phyloP scores from a whole-genome alignment of 257 asterid genomes.

The Apocynum venetum region DNA sequence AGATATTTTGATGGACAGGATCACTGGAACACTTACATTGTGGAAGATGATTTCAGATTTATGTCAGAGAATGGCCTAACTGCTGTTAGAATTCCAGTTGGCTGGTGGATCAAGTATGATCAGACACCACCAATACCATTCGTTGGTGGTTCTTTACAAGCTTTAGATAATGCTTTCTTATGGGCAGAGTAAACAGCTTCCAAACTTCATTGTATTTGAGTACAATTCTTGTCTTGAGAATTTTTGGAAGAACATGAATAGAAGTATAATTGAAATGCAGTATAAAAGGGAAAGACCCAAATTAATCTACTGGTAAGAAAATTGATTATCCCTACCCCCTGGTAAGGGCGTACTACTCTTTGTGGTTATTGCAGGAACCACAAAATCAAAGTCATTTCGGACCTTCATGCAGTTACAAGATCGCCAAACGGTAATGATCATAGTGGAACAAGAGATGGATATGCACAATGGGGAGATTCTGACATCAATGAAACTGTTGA shows the following conservation, averaged over 20 bases:
- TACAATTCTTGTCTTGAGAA: too few species aligned
- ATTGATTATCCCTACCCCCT: too few species aligned
- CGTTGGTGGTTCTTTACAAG: constrained; percentile 59
- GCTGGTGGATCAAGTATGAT: constrained; percentile 69
- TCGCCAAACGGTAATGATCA: constrained; percentile 72
- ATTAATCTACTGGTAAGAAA: too few species aligned
- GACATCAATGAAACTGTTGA: constrained; percentile 48
- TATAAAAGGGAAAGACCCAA: too few species aligned
- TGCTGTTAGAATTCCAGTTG: constrained; percentile 73
- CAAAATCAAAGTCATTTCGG: constrained; percentile 49
- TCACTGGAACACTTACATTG: constrained; percentile 60
- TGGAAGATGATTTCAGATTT: constrained; percentile 61
- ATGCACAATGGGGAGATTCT: constrained; percentile 63
- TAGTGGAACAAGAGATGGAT: constrained; percentile 61
- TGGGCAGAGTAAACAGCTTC: constrained; percentile 49
- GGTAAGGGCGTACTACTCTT: too few species aligned
- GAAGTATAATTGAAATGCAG: too few species aligned
- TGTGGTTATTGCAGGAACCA: constrained; percentile 39
- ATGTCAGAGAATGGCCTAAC: constrained; percentile 42
- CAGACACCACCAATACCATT: constrained; percentile 59
- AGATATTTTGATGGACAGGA: constrained; percentile 25
- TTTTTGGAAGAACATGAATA: too few species aligned
- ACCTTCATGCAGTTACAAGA: constrained; percentile 71
- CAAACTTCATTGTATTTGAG: too few species aligned
- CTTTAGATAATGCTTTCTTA: constrained; percentile 60